These are phyloP conservation scores for Chytriomyces confervae DNA, from an alignment of 192 early-diverging fungal genomes.

Conservation along the genomic window DNA sequence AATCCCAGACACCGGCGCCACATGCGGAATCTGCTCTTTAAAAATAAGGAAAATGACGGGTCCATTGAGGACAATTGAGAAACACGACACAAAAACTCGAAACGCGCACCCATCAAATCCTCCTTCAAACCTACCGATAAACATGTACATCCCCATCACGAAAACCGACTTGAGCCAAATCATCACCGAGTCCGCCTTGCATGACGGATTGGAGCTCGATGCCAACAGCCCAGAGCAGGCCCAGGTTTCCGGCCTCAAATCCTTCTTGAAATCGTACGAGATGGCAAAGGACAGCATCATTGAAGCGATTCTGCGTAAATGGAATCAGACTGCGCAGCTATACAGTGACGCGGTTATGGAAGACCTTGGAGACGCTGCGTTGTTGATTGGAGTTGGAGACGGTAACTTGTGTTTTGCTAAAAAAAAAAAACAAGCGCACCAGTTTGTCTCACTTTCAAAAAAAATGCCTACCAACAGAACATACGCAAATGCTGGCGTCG, in stretches of 20 bases:
- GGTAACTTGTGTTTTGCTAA: too few species aligned
- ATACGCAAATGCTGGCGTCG: not conserved
- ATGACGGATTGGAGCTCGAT: not conserved
- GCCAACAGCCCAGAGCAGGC: not conserved
- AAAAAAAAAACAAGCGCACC: not conserved
- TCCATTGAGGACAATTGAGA: too few species aligned
- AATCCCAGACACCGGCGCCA: too few species aligned
- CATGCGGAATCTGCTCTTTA: too few species aligned
- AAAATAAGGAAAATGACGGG: too few species aligned
- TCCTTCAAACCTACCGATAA: too few species aligned
- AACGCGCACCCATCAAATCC: too few species aligned
- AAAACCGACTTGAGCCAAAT: not conserved
- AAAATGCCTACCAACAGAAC: not conserved
- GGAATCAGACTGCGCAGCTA: slow-evolving; percentile 12
- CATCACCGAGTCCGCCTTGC: not conserved
- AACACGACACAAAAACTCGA: too few species aligned
- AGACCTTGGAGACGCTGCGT: not conserved
- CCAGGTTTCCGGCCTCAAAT: not conserved
- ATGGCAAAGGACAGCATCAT: not conserved
- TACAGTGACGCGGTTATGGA: not conserved
- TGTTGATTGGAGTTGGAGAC: not conserved
- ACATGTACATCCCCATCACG: not conserved
- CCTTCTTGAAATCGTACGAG: slow-evolving; percentile 9
- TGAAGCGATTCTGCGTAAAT: slow-evolving; percentile 5
- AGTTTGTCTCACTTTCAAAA: not conserved